phyloP scores from a whole-genome alignment of 192 early-diverging fungal species.

The Backusella sp. region DNA sequence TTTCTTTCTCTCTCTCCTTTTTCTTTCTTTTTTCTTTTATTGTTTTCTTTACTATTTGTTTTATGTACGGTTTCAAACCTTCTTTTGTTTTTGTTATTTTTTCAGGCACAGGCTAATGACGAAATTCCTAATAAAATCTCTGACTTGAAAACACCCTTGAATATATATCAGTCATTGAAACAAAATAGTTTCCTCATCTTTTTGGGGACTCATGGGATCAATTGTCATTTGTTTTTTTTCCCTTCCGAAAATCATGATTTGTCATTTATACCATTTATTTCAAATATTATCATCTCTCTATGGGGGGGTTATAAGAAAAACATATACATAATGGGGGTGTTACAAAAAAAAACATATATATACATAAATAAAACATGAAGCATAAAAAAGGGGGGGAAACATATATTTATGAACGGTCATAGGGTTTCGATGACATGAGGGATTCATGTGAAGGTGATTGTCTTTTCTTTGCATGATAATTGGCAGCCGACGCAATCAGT shows the following conservation, averaged over 20 bases:
- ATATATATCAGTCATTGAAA: not conserved
- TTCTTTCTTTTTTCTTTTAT: not conserved
- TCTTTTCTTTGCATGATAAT: constrained; percentile 18
- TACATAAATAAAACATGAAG: not conserved
- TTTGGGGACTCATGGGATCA: not conserved
- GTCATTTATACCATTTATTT: not conserved
- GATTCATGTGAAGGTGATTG: not conserved
- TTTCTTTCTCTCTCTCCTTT: not conserved
- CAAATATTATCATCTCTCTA: not conserved
- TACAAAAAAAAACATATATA: not conserved
- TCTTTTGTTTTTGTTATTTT: not conserved
- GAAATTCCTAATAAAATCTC: not conserved
- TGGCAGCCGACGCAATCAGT: constrained; percentile 21
- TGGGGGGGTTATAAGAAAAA: not conserved
- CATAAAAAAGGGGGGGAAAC: not conserved
- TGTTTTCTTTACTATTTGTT: not conserved
- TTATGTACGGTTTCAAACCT: not conserved
- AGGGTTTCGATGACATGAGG: not conserved
- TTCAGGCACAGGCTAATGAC: not conserved
- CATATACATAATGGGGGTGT: not conserved
- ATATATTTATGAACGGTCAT: not conserved
- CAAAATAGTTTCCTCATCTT: too few relatives aligned
- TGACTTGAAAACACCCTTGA: not conserved
- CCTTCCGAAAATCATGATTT: not conserved
- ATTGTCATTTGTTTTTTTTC: not conserved